phyloP scores from a whole-genome alignment of 2,329 filamentous ascomycete genomes.

The Aspergillus alliaceus region DNA sequence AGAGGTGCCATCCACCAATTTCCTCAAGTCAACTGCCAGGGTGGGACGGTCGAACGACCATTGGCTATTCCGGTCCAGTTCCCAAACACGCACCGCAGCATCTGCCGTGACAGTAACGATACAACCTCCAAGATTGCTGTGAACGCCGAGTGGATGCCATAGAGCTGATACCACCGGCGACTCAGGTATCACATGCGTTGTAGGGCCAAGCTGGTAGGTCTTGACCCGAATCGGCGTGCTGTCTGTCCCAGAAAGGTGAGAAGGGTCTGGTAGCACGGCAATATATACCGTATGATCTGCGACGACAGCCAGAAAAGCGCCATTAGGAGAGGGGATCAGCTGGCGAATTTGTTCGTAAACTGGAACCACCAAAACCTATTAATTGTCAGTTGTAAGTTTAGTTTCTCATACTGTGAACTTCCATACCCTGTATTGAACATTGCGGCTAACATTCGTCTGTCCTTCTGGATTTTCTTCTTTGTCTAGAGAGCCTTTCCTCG shows the following conservation, averaged over 20 bases:
- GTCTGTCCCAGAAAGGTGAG: conserved; percentile 71
- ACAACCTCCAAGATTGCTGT: conserved; percentile 64
- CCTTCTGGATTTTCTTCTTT: conserved; percentile 23
- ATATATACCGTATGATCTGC: conserved; percentile 88
- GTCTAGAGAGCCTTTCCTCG: conserved; percentile 27
- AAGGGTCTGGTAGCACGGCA: conserved; percentile 76
- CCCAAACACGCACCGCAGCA: conserved; percentile 86
- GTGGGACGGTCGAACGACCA: conserved; percentile 85
- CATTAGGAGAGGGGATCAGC: conserved; percentile 78
- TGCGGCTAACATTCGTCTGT: conserved; percentile 35
- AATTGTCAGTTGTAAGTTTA: conserved; percentile 7
- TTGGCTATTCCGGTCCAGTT: conserved; percentile 77
- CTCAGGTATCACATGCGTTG: conserved; percentile 84
- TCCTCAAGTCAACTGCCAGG: conserved; percentile 82
- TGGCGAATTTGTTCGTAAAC: conserved; percentile 82
- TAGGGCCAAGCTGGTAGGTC: conserved; percentile 88
- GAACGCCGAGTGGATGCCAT: conserved; percentile 88
- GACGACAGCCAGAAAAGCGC: conserved; percentile 78
- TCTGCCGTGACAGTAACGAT: conserved; percentile 87
- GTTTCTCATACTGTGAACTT: no score
- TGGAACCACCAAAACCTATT: conserved; percentile 71
- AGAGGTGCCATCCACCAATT: conserved; percentile 79
- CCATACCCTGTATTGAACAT: conserved; percentile 31
- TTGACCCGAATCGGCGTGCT: conserved; percentile 71
- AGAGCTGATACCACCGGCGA: conserved; percentile 76